These are phyloP conservation scores for Mucor mucedo DNA, from an alignment of 371 early-diverging fungal genomes.

Conservation along the genomic window DNA sequence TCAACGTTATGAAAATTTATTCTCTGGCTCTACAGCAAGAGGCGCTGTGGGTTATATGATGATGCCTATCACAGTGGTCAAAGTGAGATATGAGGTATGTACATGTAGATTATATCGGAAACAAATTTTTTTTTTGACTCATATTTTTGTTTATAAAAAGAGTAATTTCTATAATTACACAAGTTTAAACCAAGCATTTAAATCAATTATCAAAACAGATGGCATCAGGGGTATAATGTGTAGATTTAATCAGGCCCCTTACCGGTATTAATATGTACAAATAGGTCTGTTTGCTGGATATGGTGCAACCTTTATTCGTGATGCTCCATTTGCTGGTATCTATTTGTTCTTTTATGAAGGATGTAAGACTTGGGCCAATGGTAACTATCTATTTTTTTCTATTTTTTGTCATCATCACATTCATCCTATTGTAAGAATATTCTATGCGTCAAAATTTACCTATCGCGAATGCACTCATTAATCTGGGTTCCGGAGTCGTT, in stretches of 20 bases:
- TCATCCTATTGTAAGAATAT: constrained; percentile 5
- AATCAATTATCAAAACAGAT: constrained; percentile 64
- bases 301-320: constrained; percentile 90
- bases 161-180: constrained; percentile 85
- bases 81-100: constrained; percentile 89
- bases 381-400: constrained; percentile 31
- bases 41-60: constrained; percentile 85
- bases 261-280: background rate
- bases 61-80: constrained; percentile 95
- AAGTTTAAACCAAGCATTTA: constrained; percentile 64
- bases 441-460: constrained; percentile 19
- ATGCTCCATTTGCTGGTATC: constrained; percentile 96
- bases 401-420: background rate
- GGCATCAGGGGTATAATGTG: constrained; percentile 58
- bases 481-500: constrained; percentile 59
- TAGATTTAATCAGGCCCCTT: background rate
- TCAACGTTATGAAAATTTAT: constrained; percentile 65
- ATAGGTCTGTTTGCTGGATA: constrained; percentile 88
- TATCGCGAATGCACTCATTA: constrained; percentile 47
- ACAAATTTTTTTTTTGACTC: constrained; percentile 7
- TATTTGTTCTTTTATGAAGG: constrained; percentile 93
- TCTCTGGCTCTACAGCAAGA: constrained; percentile 84
- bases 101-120: background rate
- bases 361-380: constrained; percentile 56
- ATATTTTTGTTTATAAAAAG: constrained; percentile 35